These are phyloP conservation scores for Kodamaea laetipori DNA, from an alignment of 805 yeast genomes.

Conservation along the genomic window DNA sequence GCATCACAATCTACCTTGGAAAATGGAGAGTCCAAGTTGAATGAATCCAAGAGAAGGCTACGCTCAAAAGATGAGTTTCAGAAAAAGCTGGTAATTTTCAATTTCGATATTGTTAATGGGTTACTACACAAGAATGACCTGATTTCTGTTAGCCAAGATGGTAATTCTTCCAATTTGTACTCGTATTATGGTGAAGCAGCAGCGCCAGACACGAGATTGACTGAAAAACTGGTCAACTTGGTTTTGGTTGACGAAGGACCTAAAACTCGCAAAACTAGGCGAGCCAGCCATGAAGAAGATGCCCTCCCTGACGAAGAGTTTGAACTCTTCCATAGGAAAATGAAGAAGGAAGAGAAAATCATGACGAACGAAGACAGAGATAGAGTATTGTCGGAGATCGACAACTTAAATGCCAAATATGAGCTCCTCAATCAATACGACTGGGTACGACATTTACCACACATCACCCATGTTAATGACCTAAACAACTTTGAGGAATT, in stretches of 20 bases:
- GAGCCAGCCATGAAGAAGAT: constrained; percentile 22
- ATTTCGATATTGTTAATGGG: constrained; percentile 36
- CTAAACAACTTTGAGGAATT: constrained; percentile 51
- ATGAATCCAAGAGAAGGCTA: constrained; percentile 15
- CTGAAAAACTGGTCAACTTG: constrained; percentile 14
- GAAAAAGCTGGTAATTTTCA: constrained; percentile 27
- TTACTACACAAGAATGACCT: constrained; percentile 25
- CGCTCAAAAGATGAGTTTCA: constrained; percentile 29
- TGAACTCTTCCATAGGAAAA: constrained; percentile 52
- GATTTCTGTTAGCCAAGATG: constrained; percentile 18
- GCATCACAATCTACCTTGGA: no score
- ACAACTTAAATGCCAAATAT: constrained; percentile 48
- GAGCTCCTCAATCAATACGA: constrained; percentile 42
- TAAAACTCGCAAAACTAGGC: background rate
- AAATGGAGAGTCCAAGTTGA: no score
- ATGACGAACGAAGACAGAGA: constrained; percentile 58
- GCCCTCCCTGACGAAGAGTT: constrained; percentile 51
- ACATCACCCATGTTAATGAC: constrained; percentile 54
- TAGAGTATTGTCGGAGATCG: constrained; percentile 57
- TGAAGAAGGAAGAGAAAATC: constrained; percentile 65
- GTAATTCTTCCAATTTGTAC: constrained; percentile 16
- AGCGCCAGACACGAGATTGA: constrained; percentile 11
- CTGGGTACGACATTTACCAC: constrained; percentile 50
- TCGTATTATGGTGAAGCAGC: constrained; percentile 17
- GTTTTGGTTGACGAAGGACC: constrained; percentile 12